Evolutionary conservation across 345 rosid species (phyloP).

Genomic region (Firmiana major): DNA sequence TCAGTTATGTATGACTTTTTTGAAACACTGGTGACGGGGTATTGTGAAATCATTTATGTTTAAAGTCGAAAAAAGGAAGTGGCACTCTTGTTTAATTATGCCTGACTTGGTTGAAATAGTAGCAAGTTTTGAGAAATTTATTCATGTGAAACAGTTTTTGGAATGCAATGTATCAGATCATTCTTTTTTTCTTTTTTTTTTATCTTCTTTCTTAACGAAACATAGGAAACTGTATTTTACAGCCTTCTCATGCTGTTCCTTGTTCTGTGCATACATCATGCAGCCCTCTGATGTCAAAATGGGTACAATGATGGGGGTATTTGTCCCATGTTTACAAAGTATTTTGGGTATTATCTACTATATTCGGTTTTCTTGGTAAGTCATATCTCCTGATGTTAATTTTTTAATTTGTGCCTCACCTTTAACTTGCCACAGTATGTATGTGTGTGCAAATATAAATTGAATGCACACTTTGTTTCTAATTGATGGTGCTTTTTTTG

Average conservation of each 20-base stretch:
- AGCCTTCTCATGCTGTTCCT: slow-evolving; percentile 23
- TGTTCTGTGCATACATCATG: slow-evolving; percentile 33
- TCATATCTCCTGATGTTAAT: slow-evolving; percentile 5
- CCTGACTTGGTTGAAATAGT: background rate
- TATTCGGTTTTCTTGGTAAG: slow-evolving; percentile 96
- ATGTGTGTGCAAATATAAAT: slow-evolving; percentile 36
- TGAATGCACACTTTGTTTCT: background rate
- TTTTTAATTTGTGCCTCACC: background rate
- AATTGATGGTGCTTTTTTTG: background rate
- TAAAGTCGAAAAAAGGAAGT: background rate
- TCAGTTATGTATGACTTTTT: background rate
- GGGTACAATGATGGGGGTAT: slow-evolving; percentile 99
- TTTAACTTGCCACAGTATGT: background rate
- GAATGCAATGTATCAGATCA: background rate
- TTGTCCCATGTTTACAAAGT: slow-evolving; percentile 96
- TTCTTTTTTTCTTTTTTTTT: background rate
- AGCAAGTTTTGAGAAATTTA: slow-evolving; percentile 1
- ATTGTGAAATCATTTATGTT: background rate
- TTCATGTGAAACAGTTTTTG: background rate
- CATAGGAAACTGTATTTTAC: slow-evolving; percentile 1
- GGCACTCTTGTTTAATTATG: background rate
- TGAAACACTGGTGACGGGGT: background rate
- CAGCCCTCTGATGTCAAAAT: slow-evolving; percentile 71
- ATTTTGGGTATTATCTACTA: slow-evolving; percentile 98
- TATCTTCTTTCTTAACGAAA: background rate